Evolutionary conservation across 352 stramenopile species (phyloP).

Genomic region (Pythium plurisporium): DNA sequence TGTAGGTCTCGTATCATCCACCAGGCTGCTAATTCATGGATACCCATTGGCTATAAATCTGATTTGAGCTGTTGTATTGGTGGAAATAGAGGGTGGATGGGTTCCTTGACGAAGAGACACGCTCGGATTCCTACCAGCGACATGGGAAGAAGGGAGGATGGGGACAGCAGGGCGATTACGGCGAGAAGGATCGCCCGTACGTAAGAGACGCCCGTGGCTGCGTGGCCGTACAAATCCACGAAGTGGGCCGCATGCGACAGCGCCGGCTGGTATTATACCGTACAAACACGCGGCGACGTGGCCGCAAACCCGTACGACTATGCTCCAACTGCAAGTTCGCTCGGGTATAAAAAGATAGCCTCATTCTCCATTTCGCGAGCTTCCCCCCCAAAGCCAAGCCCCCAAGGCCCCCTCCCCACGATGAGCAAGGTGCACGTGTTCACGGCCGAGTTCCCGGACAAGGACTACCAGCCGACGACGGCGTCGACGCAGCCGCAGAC

Average conservation of each 20-base stretch:
- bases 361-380: slow-evolving; percentile 1
- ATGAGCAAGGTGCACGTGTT: slow-evolving; percentile 35
- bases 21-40: not conserved
- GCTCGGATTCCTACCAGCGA: not conserved
- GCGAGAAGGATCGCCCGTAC: not conserved
- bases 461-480: slow-evolving; percentile 63
- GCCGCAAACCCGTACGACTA: too few relatives aligned
- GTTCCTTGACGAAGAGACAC: not conserved
- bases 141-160: slow-evolving; percentile 2
- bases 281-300: too few relatives aligned
- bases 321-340: not conserved
- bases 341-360: too few relatives aligned
- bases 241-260: slow-evolving; percentile 2
- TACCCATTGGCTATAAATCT: not conserved
- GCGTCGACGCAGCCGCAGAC: slow-evolving; percentile 51
- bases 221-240: not conserved
- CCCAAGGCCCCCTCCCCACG: not conserved
- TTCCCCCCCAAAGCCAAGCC: not conserved
- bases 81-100: not conserved
- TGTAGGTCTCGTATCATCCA: not conserved
- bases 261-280: not conserved
- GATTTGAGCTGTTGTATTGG: not conserved
- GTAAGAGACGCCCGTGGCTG: not conserved
- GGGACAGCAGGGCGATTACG: not conserved
- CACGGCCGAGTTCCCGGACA: slow-evolving; percentile 67